phyloP scores from a whole-genome alignment of 179 eudicot genomes.

The Silene vulgaris region DNA sequence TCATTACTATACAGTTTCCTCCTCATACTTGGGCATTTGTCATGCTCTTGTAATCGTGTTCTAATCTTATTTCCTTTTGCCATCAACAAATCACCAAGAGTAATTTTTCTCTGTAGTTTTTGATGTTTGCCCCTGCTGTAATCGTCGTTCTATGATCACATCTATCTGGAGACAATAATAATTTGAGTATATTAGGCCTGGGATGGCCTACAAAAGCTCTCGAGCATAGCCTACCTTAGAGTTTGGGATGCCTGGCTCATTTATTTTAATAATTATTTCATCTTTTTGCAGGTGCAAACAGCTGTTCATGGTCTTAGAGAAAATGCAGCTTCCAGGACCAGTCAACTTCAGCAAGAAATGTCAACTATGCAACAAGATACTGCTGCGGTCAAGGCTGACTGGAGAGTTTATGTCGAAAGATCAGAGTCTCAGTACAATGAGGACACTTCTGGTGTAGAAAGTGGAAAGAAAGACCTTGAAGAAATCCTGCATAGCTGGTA shows the following conservation, averaged over 20 bases:
- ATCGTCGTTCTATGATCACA: background rate
- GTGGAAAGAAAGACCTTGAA: slow-evolving; percentile 60
- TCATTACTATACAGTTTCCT: background rate
- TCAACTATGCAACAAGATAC: slow-evolving; percentile 62
- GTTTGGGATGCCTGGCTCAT: background rate
- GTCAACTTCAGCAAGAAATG: slow-evolving; percentile 64
- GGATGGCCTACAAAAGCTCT: slow-evolving; percentile 5
- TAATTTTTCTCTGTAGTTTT: too few species aligned
- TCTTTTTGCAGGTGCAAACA: slow-evolving; percentile 53
- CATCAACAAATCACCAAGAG: background rate
- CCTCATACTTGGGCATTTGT: background rate
- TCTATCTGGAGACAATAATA: background rate
- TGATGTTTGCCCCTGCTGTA: background rate
- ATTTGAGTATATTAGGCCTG: background rate
- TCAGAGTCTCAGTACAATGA: slow-evolving; percentile 68
- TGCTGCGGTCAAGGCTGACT: slow-evolving; percentile 55
- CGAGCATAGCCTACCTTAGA: background rate
- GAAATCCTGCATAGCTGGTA: slow-evolving; percentile 71
- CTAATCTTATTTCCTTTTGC: background rate
- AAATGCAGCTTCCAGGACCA: slow-evolving; percentile 59
- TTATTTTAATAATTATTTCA: background rate
- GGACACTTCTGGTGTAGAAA: slow-evolving; percentile 70
- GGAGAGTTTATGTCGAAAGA: slow-evolving; percentile 53
- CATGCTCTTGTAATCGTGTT: background rate
- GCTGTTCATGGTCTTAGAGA: slow-evolving; percentile 65